Evolutionary conservation across 805 yeast genomes (phyloP).

Genomic region (Zygoascus bituminiphila): DNA sequence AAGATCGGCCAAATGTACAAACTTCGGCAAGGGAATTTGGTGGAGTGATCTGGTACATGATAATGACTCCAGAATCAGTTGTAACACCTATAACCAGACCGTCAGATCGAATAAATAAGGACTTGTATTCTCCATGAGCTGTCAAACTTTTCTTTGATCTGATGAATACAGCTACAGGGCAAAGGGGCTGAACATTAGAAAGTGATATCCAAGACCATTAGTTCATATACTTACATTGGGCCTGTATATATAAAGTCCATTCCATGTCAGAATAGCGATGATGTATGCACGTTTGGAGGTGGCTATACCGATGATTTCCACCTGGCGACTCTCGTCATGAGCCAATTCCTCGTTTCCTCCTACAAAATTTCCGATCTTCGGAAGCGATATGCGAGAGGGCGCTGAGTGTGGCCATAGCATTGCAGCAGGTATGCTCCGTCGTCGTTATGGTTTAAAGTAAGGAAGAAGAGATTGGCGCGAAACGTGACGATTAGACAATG

Average conservation of each 20-base stretch:
- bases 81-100: constrained; percentile 32
- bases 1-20: constrained; percentile 10
- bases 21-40: constrained; percentile 12
- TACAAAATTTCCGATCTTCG: constrained; percentile 11
- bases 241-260: constrained; percentile 35
- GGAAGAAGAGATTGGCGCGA: too few species aligned
- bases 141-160: constrained; percentile 38
- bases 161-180: constrained; percentile 42
- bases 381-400: constrained; percentile 23
- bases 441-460: too few species aligned
- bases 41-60: constrained; percentile 18
- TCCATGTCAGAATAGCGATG: constrained; percentile 30
- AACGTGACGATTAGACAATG: too few species aligned
- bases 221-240: constrained; percentile 19
- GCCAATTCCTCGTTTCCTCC: constrained; percentile 6
- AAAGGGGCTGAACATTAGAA: constrained; percentile 27
- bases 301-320: background rate
- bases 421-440: too few species aligned
- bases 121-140: constrained; percentile 40
- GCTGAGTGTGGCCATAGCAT: constrained; percentile 31
- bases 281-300: constrained; percentile 24
- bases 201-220: constrained; percentile 3
- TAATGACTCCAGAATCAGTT: constrained; percentile 17
- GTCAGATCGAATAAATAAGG: constrained; percentile 35
- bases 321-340: background rate